phyloP scores from a whole-genome alignment of 2,329 filamentous ascomycete species.

The Cytospora paraplurivora region DNA sequence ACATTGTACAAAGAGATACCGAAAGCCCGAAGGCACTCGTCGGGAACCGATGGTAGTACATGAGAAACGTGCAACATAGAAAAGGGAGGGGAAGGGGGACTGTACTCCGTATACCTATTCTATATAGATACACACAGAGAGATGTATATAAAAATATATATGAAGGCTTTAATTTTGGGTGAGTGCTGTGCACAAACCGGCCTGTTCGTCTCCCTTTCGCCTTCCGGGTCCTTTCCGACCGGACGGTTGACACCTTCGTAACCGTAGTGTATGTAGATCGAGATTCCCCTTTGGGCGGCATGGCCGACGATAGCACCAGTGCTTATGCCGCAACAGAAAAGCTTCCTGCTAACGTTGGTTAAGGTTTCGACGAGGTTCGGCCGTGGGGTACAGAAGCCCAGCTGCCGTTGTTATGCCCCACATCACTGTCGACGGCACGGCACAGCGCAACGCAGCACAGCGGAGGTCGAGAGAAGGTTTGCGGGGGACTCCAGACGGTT shows the following conservation, averaged over 20 bases:
- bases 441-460: not conserved
- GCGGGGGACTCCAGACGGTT: conserved; percentile 22
- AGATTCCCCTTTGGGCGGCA: not conserved
- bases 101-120: no score
- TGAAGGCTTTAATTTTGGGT: not conserved
- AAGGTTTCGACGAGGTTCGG: no score
- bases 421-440: not conserved
- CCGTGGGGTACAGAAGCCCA: no score
- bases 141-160: not conserved
- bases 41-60: no score
- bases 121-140: no score
- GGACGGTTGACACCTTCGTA: not conserved
- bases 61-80: no score
- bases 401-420: conserved; percentile 2
- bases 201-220: not conserved
- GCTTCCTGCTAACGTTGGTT: no score
- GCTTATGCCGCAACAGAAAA: not conserved
- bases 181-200: not conserved
- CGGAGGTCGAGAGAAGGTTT: conserved; percentile 11
- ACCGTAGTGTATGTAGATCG: not conserved
- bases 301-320: not conserved
- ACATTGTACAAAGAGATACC: no score
- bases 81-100: no score
- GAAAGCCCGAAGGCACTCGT: no score
- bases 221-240: not conserved